Evolutionary conservation across 192 early-diverging fungal species (phyloP).

Genomic region (Podila minutissima): DNA sequence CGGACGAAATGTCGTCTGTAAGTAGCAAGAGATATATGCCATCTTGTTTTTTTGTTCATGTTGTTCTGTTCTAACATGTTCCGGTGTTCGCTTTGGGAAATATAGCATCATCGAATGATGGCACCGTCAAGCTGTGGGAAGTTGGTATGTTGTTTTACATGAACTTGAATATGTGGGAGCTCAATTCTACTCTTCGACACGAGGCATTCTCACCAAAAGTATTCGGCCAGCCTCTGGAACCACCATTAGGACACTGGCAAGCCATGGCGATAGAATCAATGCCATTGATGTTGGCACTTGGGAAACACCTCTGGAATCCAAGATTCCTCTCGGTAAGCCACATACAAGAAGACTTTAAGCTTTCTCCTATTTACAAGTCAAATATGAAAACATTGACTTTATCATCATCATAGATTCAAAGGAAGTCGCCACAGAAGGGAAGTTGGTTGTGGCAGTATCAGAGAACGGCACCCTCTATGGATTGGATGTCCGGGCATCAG

Average conservation of each 20-base stretch:
- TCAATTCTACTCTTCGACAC: not conserved
- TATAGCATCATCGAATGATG: conserved; percentile 64
- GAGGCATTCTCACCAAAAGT: not conserved
- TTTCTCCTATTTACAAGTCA: not conserved
- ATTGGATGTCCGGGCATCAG: conserved; percentile 57
- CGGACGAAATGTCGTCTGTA: conserved; percentile 77
- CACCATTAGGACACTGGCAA: conserved; percentile 50
- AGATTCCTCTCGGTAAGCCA: conserved; percentile 31
- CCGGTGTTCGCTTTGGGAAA: no score
- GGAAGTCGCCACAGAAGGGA: conserved; percentile 59
- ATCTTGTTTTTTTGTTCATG: no score
- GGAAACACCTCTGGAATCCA: conserved; percentile 22
- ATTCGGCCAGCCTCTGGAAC: conserved; percentile 46
- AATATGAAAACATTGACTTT: no score
- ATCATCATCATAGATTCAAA: conserved; percentile 38
- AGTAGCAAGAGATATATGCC: conserved; percentile 1
- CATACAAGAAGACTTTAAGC: not conserved
- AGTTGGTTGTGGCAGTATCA: conserved; percentile 52
- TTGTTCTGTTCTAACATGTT: no score
- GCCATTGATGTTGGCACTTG: conserved; percentile 46
- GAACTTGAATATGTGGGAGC: not conserved
- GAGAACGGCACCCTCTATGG: conserved; percentile 52
- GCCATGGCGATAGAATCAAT: conserved; percentile 37
- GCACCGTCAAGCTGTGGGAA: conserved; percentile 66
- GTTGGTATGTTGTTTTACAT: conserved; percentile 53